Conservation (phyloP, 345 rosid species). For the Isatis tinctoria region DNA sequence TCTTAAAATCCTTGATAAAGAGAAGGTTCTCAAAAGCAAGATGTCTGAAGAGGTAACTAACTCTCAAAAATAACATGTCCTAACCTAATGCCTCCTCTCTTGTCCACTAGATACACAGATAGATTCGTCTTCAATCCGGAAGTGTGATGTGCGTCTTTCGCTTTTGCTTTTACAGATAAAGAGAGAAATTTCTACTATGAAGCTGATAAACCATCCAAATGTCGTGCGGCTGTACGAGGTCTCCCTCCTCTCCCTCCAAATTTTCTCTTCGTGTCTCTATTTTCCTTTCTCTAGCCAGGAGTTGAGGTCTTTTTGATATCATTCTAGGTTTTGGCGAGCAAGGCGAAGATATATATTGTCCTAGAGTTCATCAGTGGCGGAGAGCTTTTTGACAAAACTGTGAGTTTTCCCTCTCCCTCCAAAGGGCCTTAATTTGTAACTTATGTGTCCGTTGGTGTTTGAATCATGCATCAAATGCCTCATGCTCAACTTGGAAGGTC, state of each 20-base stretch:
- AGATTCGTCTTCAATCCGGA: background rate
- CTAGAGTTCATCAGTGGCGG: slow-evolving; percentile 64
- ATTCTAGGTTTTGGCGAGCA: slow-evolving; percentile 68
- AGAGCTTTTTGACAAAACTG: slow-evolving; percentile 69
- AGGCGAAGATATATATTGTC: slow-evolving; percentile 57
- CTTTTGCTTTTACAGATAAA: slow-evolving; percentile 52
- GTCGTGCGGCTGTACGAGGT: slow-evolving; percentile 83
- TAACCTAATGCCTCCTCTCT: slow-evolving; percentile 1
- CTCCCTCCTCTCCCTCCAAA: slow-evolving; percentile 8
- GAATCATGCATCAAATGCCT: background rate
- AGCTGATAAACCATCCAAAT: slow-evolving; percentile 83
- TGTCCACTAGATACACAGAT: background rate
- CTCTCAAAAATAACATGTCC: background rate
- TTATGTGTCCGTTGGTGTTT: background rate
- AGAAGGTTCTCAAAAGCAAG: slow-evolving; percentile 74
- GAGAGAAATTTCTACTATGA: slow-evolving; percentile 76
- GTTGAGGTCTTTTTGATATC: background rate
- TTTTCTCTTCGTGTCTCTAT: slow-evolving; percentile 12
- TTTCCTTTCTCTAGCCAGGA: background rate
- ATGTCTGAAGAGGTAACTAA: slow-evolving; percentile 74
- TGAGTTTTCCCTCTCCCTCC: slow-evolving; percentile 33
- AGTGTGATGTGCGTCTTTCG: background rate
- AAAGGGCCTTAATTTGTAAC: background rate
- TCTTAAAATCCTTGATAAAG: slow-evolving; percentile 86
- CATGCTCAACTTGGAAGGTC: background rate